Percentiles rank a stretch among this genome's conserved stretches.
Evolutionary conservation across 2,329 filamentous ascomycete species (phyloP).

Genomic region (Purpureocillium takamizusanense): DNA sequence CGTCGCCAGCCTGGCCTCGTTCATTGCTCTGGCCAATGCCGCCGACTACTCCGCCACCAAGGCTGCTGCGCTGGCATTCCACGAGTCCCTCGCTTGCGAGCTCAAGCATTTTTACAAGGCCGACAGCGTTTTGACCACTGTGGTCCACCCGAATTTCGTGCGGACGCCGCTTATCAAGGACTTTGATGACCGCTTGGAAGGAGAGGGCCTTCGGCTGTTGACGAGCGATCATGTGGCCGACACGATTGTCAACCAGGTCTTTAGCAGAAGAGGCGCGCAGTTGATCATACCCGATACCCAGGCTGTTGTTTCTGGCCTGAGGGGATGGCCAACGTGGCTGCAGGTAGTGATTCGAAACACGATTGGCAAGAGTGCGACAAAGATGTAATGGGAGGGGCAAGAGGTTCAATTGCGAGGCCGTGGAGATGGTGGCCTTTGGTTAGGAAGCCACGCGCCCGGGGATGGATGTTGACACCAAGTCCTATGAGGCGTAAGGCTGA

Average conservation of each 20-base stretch:
- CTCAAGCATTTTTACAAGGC: conserved; percentile 50
- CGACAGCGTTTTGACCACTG: conserved; percentile 51
- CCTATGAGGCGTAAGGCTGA: no score
- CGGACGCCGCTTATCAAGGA: conserved; percentile 34
- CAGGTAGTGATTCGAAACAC: conserved; percentile 22
- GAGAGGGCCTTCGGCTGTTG: conserved; percentile 18
- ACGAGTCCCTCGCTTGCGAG: conserved; percentile 53
- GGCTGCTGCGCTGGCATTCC: conserved; percentile 55
- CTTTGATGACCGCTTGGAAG: conserved; percentile 16
- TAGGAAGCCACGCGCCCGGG: no score
- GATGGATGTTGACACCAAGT: no score
- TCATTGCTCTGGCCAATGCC: conserved; percentile 48
- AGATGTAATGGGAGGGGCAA: not conserved
- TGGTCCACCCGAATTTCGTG: conserved; percentile 51
- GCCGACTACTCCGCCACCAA: conserved; percentile 60
- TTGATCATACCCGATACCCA: conserved; percentile 29
- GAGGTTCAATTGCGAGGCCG: no score
- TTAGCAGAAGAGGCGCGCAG: conserved; percentile 33
- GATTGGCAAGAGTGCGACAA: conserved; percentile 8
- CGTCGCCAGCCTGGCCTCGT: conserved; percentile 57
- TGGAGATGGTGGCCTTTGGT: no score
- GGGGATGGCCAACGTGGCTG: conserved; percentile 31
- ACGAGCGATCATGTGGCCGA: conserved; percentile 27
- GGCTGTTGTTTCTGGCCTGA: conserved; percentile 18
- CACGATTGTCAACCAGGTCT: conserved; percentile 34